These are phyloP conservation scores for Paramarasmius palmivorus DNA, from an alignment of 1,284 basidiomycete species.

Conservation along the genomic window DNA sequence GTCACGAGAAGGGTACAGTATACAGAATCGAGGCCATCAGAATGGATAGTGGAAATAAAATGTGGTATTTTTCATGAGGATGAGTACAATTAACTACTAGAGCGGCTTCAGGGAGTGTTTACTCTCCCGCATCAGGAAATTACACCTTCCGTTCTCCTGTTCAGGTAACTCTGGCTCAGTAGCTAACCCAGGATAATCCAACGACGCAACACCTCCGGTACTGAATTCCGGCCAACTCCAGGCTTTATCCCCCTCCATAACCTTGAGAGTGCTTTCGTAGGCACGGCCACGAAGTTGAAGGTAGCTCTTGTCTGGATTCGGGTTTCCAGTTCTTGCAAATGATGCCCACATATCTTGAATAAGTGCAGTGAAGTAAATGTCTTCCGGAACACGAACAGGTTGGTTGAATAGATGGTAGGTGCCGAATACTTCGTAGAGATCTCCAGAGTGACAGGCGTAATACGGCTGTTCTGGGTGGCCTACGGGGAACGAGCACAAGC, in stretches of 20 bases:
- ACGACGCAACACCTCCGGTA: slow-evolving; percentile 3
- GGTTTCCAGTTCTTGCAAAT: slow-evolving; percentile 40
- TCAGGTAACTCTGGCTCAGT: slow-evolving; percentile 7
- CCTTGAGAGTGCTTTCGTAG: slow-evolving; percentile 7
- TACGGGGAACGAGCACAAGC: slow-evolving; percentile 15
- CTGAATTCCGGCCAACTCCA: slow-evolving; percentile 12
- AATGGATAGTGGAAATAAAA: too few species aligned
- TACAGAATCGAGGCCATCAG: too few species aligned
- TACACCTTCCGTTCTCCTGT: slow-evolving; percentile 8
- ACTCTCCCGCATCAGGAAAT: background rate
- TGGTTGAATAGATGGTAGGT: slow-evolving; percentile 13
- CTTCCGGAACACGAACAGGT: slow-evolving; percentile 7
- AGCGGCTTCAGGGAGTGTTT: too few species aligned
- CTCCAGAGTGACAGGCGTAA: slow-evolving; percentile 15
- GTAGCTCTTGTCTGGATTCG: slow-evolving; percentile 37
- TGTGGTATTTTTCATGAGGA: too few species aligned
- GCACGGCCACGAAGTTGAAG: slow-evolving; percentile 30
- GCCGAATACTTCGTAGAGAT: slow-evolving; percentile 16
- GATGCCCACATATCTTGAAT: slow-evolving; percentile 36
- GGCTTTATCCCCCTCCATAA: background rate
- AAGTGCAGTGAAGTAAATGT: slow-evolving; percentile 13
- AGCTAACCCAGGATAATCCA: slow-evolving; percentile 9
- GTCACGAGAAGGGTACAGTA: too few species aligned
- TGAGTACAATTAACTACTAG: too few species aligned
- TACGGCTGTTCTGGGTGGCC: slow-evolving; percentile 11